These are phyloP conservation scores for Neocatenulostroma microsporum DNA, from an alignment of 2,329 filamentous ascomycete species.

Conservation along the genomic window DNA sequence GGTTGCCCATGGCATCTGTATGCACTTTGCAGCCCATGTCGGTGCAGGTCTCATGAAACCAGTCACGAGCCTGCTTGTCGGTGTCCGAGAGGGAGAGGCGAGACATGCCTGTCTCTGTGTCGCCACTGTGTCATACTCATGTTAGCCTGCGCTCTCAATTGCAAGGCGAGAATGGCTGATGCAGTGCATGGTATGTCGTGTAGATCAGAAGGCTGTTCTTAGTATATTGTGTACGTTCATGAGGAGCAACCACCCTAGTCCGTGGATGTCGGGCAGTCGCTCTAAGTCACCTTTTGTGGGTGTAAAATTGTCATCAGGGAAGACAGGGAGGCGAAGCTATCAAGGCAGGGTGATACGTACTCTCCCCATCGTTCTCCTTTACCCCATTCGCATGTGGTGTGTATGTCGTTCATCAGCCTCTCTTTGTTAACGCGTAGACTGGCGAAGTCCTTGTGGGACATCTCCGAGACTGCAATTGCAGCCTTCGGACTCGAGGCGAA, in stretches of 20 bases:
- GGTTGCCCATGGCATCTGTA: conserved; percentile 71
- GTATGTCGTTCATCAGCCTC: conserved; percentile 56
- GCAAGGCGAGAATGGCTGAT: neutral
- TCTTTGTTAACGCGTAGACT: conserved; percentile 51
- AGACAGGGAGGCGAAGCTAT: conserved; percentile 7
- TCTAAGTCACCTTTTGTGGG: conserved; percentile 15
- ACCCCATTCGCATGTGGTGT: conserved; percentile 60
- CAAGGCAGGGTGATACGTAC: conserved; percentile 39
- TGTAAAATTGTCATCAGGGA: conserved; percentile 17
- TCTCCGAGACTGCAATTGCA: conserved; percentile 36
- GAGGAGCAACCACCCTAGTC: too few relatives aligned
- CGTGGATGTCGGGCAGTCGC: conserved; percentile 15
- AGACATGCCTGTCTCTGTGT: conserved; percentile 67
- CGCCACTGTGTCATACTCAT: conserved; percentile 10
- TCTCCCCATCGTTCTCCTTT: conserved; percentile 59
- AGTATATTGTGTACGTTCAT: conserved; percentile 9
- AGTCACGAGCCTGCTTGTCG: conserved; percentile 65
- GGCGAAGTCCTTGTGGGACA: conserved; percentile 46
- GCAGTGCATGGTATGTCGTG: neutral
- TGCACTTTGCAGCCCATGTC: conserved; percentile 59
- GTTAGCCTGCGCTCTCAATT: conserved; percentile 2
- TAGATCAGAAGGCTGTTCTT: conserved; percentile 22
- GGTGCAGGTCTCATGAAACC: conserved; percentile 61
- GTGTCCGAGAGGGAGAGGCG: conserved; percentile 63
- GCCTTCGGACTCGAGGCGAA: conserved; percentile 30